A percentile compares a stretch with the other conserved stretches of the same genome.
phyloP scores from a whole-genome alignment of 1,284 basidiomycete species.

The Moesziomyces antarcticus region DNA sequence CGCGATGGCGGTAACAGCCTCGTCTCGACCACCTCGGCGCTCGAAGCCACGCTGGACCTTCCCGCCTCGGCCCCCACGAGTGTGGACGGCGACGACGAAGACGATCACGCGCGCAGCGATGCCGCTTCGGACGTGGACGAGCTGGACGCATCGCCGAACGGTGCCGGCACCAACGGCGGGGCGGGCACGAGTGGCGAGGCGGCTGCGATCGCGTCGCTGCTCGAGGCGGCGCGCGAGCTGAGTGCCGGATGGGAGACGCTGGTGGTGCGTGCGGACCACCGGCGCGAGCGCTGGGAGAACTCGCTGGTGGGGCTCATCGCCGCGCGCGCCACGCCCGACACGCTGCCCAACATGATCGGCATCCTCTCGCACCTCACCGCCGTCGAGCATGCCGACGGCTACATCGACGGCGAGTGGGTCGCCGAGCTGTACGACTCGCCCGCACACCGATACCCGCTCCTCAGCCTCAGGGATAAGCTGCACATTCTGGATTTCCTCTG shows the following conservation, averaged over 20 bases:
- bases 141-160: conserved; percentile 21
- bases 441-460: conserved; percentile 75
- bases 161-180: conserved; percentile 15
- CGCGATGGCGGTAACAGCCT: conserved; percentile 74
- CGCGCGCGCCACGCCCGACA: conserved; percentile 53
- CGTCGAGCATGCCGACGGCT: conserved; percentile 54
- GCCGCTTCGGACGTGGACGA: conserved; percentile 46
- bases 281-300: conserved; percentile 60
- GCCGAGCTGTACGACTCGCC: conserved; percentile 59
- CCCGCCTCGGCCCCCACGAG: conserved; percentile 46
- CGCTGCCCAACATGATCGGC: conserved; percentile 57
- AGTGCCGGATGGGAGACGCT: conserved; percentile 59
- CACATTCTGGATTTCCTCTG: conserved; percentile 87
- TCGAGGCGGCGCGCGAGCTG: conserved; percentile 45
- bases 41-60: conserved; percentile 18
- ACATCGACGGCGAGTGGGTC: conserved; percentile 46
- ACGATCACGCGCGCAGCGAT: conserved; percentile 38
- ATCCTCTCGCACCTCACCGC: conserved; percentile 65
- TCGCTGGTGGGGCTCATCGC: conserved; percentile 56
- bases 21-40: conserved; percentile 11
- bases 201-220: conserved; percentile 38
- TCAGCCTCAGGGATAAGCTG: conserved; percentile 83
- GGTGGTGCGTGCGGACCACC: conserved; percentile 52
- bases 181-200: conserved; percentile 23
- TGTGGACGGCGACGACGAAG: conserved; percentile 66